A percentile compares a stretch with the other conserved stretches of the same genome.
Conservation (phyloP, 768 basidiomycete genomes). For the Chalciporus sphaerocephalus region DNA sequence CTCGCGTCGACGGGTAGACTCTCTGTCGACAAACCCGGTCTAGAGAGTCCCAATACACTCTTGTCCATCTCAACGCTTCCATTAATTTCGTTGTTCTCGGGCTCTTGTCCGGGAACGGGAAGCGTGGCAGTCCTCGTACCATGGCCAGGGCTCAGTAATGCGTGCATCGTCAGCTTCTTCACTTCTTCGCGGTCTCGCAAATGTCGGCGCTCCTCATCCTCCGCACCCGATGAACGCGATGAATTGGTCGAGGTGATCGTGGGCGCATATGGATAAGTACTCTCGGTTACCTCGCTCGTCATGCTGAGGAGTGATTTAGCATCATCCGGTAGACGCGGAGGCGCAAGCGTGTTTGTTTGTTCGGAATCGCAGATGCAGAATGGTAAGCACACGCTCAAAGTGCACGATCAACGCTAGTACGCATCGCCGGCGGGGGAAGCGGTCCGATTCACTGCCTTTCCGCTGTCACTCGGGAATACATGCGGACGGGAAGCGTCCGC, state of each 20-base stretch:
- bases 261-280: slow-evolving; percentile 24
- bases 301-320: slow-evolving; percentile 28
- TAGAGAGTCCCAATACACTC: slow-evolving; percentile 69
- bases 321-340: slow-evolving; percentile 20
- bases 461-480: slow-evolving; percentile 2
- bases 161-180: slow-evolving; percentile 17
- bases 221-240: slow-evolving; percentile 17
- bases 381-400: slow-evolving; percentile 11
- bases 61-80: slow-evolving; percentile 52
- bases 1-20: slow-evolving; percentile 40
- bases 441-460: slow-evolving; percentile 1
- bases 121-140: slow-evolving; percentile 33
- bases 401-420: slow-evolving; percentile 8
- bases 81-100: neutral
- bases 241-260: slow-evolving; percentile 18
- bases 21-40: slow-evolving; percentile 76
- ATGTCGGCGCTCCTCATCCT: slow-evolving; percentile 21
- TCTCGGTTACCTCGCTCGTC: slow-evolving; percentile 26
- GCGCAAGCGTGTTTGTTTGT: slow-evolving; percentile 9
- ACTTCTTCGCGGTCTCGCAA: slow-evolving; percentile 16
- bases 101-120: slow-evolving; percentile 19
- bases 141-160: slow-evolving; percentile 20
- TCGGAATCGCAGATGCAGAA: slow-evolving; percentile 12
- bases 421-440: slow-evolving; percentile 19
- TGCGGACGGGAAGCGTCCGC: neutral